Conservation (phyloP, 1,284 basidiomycete genomes). For the Trichosporon ovoides region DNA sequence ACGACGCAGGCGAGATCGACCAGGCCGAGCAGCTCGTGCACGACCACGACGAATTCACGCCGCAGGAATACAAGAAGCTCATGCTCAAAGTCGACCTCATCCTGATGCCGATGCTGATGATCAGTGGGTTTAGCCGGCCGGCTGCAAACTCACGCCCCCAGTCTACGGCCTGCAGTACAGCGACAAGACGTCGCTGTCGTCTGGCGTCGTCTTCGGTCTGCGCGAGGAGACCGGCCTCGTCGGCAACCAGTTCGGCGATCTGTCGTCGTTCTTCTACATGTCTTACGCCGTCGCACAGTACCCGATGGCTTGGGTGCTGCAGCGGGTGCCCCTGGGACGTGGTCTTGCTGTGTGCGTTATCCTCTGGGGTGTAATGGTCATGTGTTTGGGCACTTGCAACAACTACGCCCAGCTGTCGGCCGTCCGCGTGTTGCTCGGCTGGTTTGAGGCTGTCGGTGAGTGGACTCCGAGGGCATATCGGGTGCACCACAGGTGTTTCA, state of each 20-base stretch:
- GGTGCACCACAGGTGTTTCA: no score
- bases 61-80: conserved; percentile 18
- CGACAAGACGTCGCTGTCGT: conserved; percentile 23
- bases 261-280: conserved; percentile 22
- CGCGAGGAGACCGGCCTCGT: conserved; percentile 20
- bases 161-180: conserved; percentile 15
- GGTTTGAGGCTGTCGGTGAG: conserved; percentile 24
- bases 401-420: conserved; percentile 26
- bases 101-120: conserved; percentile 19
- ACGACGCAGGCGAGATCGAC: background rate
- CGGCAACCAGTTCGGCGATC: conserved; percentile 22
- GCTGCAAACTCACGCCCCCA: background rate
- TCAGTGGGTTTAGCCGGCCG: background rate
- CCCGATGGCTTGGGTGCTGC: conserved; percentile 29
- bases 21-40: background rate
- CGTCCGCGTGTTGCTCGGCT: conserved; percentile 29
- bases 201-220: conserved; percentile 24
- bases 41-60: conserved; percentile 4
- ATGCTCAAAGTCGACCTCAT: conserved; percentile 18
- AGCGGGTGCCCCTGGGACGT: conserved; percentile 28
- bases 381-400: conserved; percentile 26
- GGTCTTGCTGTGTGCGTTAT: conserved; percentile 19
- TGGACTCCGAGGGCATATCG: no score
- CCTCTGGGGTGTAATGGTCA: conserved; percentile 26
- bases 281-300: conserved; percentile 12